Evolutionary conservation across 805 yeast species (phyloP).

Genomic region (Cyberlindnera meyerae): DNA sequence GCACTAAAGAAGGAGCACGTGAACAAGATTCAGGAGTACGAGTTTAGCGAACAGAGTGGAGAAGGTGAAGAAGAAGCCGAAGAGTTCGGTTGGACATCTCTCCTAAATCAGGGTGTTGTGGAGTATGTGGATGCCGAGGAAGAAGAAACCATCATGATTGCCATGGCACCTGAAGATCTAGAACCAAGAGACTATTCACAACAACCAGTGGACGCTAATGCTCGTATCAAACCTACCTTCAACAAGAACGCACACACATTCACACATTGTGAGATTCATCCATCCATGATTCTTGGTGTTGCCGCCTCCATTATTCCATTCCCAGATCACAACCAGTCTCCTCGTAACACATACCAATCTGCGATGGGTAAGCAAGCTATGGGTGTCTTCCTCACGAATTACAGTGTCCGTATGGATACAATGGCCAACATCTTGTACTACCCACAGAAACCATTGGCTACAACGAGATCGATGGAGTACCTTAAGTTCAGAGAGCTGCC

Average conservation of each 20-base stretch:
- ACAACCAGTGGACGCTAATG: conserved; percentile 44
- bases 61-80: conserved; percentile 28
- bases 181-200: conserved; percentile 51
- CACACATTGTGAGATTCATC: conserved; percentile 99
- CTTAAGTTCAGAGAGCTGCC: conserved; percentile 96
- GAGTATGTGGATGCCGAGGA: conserved; percentile 99
- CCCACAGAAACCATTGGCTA: conserved; percentile 97
- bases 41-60: conserved; percentile 41
- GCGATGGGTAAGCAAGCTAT: conserved; percentile 99
- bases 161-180: conserved; percentile 97
- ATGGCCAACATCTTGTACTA: conserved; percentile 97
- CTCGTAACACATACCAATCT: conserved; percentile 98
- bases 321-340: conserved; percentile 99
- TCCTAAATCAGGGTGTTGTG: conserved; percentile 80
- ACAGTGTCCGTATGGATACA: conserved; percentile 96
- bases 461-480: conserved; percentile 96
- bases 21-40: conserved; percentile 49
- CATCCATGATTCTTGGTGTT: conserved; percentile 97
- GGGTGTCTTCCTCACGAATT: conserved; percentile 97
- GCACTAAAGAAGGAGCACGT: conserved; percentile 83
- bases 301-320: conserved; percentile 98
- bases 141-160: conserved; percentile 97
- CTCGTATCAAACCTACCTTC: conserved; percentile 72
- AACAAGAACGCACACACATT: conserved; percentile 71
- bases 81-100: conserved; percentile 76